Conservation (phyloP, 306 rosid genomes). For the Begonia loranthoides region DNA sequence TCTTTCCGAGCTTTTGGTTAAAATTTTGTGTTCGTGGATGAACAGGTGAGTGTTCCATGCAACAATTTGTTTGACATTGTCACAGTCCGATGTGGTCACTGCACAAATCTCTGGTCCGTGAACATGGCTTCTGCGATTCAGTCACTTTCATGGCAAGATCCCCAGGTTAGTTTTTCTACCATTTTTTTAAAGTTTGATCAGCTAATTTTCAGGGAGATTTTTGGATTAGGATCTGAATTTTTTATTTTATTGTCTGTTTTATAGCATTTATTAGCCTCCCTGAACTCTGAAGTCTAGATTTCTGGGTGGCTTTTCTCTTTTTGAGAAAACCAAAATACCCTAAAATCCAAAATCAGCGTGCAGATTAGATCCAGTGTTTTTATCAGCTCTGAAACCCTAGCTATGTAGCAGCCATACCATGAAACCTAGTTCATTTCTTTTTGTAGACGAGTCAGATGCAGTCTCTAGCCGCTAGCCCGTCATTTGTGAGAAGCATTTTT, state of each 20-base stretch:
- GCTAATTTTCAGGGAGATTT: conserved; percentile 23
- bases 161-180: conserved; percentile 32
- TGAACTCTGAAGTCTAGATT: conserved; percentile 7
- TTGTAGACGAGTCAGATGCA: conserved; percentile 1
- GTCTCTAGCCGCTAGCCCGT: too few species aligned
- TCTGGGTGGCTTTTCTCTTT: background rate
- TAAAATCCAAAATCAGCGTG: conserved; percentile 3
- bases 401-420: conserved; percentile 58
- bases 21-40: background rate
- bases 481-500: too few species aligned
- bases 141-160: conserved; percentile 83
- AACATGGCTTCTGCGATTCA: conserved; percentile 99
- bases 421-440: conserved; percentile 15
- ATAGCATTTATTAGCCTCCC: background rate
- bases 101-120: conserved; percentile 98
- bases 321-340: conserved; percentile 32
- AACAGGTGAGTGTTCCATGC: conserved; percentile 99
- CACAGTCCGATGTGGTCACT: conserved; percentile 99
- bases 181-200: background rate
- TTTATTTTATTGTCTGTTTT: conserved; percentile 1
- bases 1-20: too few species aligned
- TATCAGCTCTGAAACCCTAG: conserved; percentile 35
- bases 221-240: too few species aligned
- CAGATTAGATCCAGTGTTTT: conserved; percentile 22
- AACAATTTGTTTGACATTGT: conserved; percentile 77